Percentiles rank a stretch among this genome's conserved stretches.
These are phyloP conservation scores for Puya raimondii DNA, from an alignment of 176 grass and related monocot genomes.

Conservation along the genomic window DNA sequence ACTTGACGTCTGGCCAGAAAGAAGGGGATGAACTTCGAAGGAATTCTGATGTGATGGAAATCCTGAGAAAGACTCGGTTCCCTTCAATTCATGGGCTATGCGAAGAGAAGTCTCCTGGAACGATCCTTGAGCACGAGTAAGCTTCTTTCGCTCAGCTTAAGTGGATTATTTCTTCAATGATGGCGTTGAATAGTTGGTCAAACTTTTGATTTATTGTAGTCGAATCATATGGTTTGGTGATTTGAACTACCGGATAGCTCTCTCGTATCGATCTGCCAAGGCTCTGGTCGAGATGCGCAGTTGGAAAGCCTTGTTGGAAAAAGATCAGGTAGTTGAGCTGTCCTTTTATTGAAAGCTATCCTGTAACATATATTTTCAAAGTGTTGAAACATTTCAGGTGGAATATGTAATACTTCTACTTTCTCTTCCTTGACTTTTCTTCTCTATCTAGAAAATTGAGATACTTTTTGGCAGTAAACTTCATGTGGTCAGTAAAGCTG, in stretches of 20 bases:
- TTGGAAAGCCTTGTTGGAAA: constrained; percentile 96
- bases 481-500: background rate
- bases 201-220: constrained; percentile 32
- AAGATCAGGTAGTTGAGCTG: constrained; percentile 72
- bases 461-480: background rate
- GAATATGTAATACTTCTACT: background rate
- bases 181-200: constrained; percentile 11
- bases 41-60: constrained; percentile 89
- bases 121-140: constrained; percentile 92
- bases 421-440: background rate
- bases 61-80: constrained; percentile 85
- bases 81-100: constrained; percentile 65
- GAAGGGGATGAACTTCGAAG: constrained; percentile 82
- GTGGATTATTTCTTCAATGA: background rate
- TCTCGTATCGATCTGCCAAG: constrained; percentile 92
- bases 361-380: background rate
- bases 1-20: constrained; percentile 97
- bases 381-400: background rate
- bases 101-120: constrained; percentile 73
- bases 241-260: constrained; percentile 95
- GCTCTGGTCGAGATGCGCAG: constrained; percentile 98
- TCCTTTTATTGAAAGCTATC: background rate
- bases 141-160: constrained; percentile 6
- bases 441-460: background rate
- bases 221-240: constrained; percentile 96